Percentiles rank a stretch among this genome's conserved stretches.
Conservation (phyloP, 179 eudicot genomes). For the Carnegiea gigantea region DNA sequence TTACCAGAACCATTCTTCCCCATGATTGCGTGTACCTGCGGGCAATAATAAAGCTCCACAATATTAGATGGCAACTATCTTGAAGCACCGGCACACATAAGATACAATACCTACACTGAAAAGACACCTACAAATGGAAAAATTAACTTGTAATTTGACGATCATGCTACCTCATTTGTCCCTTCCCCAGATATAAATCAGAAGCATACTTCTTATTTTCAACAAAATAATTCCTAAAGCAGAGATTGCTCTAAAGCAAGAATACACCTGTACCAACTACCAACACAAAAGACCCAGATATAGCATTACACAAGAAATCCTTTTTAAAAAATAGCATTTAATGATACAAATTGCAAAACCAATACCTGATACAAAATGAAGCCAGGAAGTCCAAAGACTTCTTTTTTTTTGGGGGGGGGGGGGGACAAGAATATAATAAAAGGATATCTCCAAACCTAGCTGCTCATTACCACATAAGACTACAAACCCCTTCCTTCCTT, state of each 20-base stretch:
- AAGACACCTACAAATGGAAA: background rate
- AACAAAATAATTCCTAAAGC: background rate
- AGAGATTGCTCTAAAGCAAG: background rate
- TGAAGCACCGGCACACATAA: background rate
- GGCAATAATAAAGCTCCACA: constrained; percentile 1
- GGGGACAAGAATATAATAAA: too few species aligned
- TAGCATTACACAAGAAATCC: background rate
- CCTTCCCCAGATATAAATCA: background rate
- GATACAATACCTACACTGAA: background rate
- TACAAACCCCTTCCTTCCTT: too few species aligned
- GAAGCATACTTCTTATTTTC: background rate
- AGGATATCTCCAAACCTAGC: too few species aligned
- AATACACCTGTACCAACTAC: background rate
- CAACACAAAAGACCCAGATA: background rate
- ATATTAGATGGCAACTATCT: constrained; percentile 10
- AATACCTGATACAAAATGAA: too few species aligned
- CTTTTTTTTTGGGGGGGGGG: too few species aligned
- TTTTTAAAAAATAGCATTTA: too few species aligned
- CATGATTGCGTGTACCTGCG: constrained; percentile 90
- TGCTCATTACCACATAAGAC: too few species aligned
- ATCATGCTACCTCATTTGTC: background rate
- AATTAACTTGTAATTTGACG: background rate
- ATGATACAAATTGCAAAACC: too few species aligned
- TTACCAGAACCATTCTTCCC: constrained; percentile 99
- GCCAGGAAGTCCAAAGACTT: too few species aligned